These are phyloP conservation scores for Mycena filopes DNA, from an alignment of 768 basidiomycete genomes.

Conservation along the genomic window DNA sequence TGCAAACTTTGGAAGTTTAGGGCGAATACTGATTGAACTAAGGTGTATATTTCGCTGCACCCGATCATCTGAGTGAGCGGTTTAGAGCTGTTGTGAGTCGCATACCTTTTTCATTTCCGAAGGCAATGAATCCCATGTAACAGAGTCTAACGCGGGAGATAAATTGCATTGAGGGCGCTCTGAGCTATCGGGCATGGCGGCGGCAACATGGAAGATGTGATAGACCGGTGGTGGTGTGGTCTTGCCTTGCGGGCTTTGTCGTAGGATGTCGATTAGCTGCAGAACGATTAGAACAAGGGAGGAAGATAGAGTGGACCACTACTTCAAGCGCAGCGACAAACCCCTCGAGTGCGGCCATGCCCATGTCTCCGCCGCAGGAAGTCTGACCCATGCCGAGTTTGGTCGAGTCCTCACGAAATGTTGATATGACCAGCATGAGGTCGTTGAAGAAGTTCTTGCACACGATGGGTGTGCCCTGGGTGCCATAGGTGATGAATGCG, in stretches of 20 bases:
- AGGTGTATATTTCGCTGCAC: slow-evolving; percentile 69
- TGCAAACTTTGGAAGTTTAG: slow-evolving; percentile 57
- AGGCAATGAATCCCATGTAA: slow-evolving; percentile 71
- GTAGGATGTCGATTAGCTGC: slow-evolving; percentile 57
- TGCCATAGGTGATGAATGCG: slow-evolving; percentile 72
- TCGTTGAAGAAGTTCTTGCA: slow-evolving; percentile 68
- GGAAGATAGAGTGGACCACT: neutral
- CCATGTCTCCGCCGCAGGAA: slow-evolving; percentile 56
- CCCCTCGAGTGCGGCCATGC: slow-evolving; percentile 78
- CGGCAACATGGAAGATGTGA: slow-evolving; percentile 73
- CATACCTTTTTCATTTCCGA: slow-evolving; percentile 70
- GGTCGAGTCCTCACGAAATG: slow-evolving; percentile 56
- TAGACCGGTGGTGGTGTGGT: slow-evolving; percentile 39
- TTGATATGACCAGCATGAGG: slow-evolving; percentile 49
- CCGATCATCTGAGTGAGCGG: neutral
- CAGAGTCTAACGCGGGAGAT: slow-evolving; percentile 54
- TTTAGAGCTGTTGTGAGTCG: neutral
- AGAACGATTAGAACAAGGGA: neutral
- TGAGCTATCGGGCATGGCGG: slow-evolving; percentile 64
- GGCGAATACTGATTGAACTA: slow-evolving; percentile 58
- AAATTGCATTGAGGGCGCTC: slow-evolving; percentile 67
- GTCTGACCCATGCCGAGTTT: slow-evolving; percentile 70
- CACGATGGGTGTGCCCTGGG: slow-evolving; percentile 67
- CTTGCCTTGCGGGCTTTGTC: slow-evolving; percentile 30
- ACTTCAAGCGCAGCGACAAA: slow-evolving; percentile 79